A percentile compares a stretch with the other conserved stretches of the same genome.
phyloP scores from a whole-genome alignment of 2,329 filamentous ascomycete genomes.

The Apiospora hydei region DNA sequence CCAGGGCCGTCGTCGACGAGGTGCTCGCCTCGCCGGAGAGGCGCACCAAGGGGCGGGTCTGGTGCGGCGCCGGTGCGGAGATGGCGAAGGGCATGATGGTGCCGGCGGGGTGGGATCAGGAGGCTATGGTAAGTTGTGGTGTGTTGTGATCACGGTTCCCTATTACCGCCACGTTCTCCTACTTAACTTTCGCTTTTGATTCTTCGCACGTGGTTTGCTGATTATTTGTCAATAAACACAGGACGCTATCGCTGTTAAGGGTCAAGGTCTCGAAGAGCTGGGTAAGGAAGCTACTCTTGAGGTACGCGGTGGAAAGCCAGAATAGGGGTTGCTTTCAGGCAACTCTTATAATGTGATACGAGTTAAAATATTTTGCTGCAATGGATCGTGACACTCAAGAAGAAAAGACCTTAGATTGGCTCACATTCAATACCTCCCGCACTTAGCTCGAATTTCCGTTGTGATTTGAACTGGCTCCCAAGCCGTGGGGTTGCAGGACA shows the following conservation, averaged over 20 bases:
- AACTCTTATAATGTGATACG: too few species aligned
- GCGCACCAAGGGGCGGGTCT: conserved; percentile 30
- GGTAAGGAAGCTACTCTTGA: neutral
- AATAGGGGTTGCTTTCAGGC: too few species aligned
- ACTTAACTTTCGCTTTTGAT: too few species aligned
- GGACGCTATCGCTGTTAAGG: conserved; percentile 34
- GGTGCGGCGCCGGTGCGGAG: neutral
- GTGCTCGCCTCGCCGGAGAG: conserved; percentile 26
- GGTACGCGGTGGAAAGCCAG: too few species aligned
- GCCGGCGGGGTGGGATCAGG: conserved; percentile 23
- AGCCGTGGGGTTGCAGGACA: too few species aligned
- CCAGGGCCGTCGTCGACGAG: conserved; percentile 31
- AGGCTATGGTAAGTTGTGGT: conserved; percentile 25
- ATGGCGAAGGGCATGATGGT: neutral
- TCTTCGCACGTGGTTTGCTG: neutral
- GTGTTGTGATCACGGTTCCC: too few species aligned
- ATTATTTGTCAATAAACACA: neutral
- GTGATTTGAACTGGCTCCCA: too few species aligned
- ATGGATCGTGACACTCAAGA: too few species aligned
- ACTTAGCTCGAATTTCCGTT: too few species aligned
- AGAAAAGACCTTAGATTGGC: too few species aligned
- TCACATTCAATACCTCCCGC: too few species aligned
- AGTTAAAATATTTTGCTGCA: too few species aligned
- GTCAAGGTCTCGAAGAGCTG: conserved; percentile 35
- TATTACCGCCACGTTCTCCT: neutral